Evolutionary conservation across 1,284 basidiomycete species (phyloP).

Genomic region (Leucoagaricus sp.): DNA sequence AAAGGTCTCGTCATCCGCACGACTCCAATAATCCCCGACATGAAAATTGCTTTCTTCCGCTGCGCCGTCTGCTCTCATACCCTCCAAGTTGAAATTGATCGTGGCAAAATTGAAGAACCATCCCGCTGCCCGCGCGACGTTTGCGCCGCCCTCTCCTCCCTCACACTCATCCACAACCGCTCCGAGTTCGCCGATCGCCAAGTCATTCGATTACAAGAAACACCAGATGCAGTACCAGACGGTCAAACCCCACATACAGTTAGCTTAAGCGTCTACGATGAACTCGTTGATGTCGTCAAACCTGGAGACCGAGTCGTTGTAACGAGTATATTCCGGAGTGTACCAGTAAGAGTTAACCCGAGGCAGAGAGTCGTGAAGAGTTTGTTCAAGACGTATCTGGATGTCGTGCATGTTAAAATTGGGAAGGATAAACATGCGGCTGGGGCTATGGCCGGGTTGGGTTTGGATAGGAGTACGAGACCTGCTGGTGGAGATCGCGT

Average conservation of each 20-base stretch:
- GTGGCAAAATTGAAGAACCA: constrained; percentile 95
- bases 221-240: constrained; percentile 96
- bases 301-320: constrained; percentile 93
- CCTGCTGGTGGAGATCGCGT: constrained; percentile 67
- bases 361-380: constrained; percentile 91
- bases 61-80: constrained; percentile 97
- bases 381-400: constrained; percentile 96
- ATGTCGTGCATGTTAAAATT: constrained; percentile 91
- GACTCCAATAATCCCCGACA: constrained; percentile 97
- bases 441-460: constrained; percentile 56
- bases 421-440: constrained; percentile 48
- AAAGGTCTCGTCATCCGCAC: constrained; percentile 98
- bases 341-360: constrained; percentile 93
- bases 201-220: constrained; percentile 94
- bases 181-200: constrained; percentile 96
- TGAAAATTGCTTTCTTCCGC: constrained; percentile 98
- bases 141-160: constrained; percentile 85
- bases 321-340: constrained; percentile 93
- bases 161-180: constrained; percentile 96
- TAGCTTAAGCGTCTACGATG: constrained; percentile 94
- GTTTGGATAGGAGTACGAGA: constrained; percentile 82
- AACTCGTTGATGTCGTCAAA: constrained; percentile 93
- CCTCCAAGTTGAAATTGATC: constrained; percentile 92
- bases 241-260: constrained; percentile 99
- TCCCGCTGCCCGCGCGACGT: constrained; percentile 90